Percentiles rank a stretch among this genome's conserved stretches.
phyloP scores from a whole-genome alignment of 2,329 filamentous ascomycete species.

The Lachnellula arida region DNA sequence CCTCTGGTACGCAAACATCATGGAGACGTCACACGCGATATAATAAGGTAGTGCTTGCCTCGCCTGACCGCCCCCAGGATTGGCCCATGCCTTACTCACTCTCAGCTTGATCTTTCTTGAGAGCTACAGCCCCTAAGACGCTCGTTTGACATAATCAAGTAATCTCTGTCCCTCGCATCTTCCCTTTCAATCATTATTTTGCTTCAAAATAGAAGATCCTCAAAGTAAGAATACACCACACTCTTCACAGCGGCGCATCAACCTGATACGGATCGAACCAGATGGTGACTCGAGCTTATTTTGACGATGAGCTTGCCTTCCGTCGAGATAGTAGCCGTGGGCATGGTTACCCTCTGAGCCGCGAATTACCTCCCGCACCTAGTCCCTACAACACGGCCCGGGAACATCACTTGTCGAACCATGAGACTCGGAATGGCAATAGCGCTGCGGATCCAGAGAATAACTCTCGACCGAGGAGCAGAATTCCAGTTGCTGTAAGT shows the following conservation, averaged over 20 bases:
- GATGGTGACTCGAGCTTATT: slow-evolving; percentile 23
- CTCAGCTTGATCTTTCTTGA: slow-evolving; percentile 6
- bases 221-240: neutral
- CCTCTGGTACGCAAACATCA: slow-evolving; percentile 15
- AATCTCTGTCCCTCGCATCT: neutral
- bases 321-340: slow-evolving; percentile 22
- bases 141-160: slow-evolving; percentile 5
- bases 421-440: slow-evolving; percentile 20
- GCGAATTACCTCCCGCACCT: slow-evolving; percentile 17
- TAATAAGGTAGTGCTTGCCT: slow-evolving; percentile 17
- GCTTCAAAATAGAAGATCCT: neutral
- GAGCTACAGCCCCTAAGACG: neutral
- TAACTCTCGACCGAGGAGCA: slow-evolving; percentile 29
- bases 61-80: slow-evolving; percentile 12
- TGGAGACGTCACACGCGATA: slow-evolving; percentile 16
- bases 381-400: slow-evolving; percentile 17
- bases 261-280: neutral
- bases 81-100: slow-evolving; percentile 7
- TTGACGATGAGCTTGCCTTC: slow-evolving; percentile 21
- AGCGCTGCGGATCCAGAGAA: slow-evolving; percentile 22
- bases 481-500: slow-evolving; percentile 50
- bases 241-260: neutral
- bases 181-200: neutral
- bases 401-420: slow-evolving; percentile 13
- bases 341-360: slow-evolving; percentile 23